Conservation (phyloP, 768 basidiomycete species). For the Tylopilus plumbeoviolaceoides region DNA sequence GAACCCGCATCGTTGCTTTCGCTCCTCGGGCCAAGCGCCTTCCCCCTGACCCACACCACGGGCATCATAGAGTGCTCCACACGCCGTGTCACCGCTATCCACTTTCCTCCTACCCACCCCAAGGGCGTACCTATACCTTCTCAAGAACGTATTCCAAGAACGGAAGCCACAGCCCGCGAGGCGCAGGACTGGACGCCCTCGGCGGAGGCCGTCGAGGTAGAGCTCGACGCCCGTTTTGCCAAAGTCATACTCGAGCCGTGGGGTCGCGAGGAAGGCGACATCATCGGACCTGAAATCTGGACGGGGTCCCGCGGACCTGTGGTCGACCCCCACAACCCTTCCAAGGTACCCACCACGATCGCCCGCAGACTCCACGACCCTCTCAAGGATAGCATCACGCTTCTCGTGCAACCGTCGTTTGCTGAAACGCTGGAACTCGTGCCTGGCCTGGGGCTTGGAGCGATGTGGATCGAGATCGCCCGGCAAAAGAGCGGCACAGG, state of each 20-base stretch:
- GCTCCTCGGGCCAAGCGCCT: constrained; percentile 50
- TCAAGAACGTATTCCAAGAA: not conserved
- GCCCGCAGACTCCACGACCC: constrained; percentile 43
- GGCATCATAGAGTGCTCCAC: constrained; percentile 66
- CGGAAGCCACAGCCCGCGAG: constrained; percentile 6
- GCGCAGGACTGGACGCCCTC: constrained; percentile 17
- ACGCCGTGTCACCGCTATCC: constrained; percentile 49
- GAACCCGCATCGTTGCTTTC: constrained; percentile 29
- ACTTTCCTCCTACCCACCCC: constrained; percentile 33
- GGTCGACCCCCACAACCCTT: constrained; percentile 20
- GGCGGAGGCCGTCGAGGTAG: constrained; percentile 38
- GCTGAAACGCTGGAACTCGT: constrained; percentile 36
- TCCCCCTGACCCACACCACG: constrained; percentile 60
- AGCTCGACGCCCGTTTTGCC: constrained; percentile 44
- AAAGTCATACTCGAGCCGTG: constrained; percentile 55
- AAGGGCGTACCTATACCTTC: constrained; percentile 1
- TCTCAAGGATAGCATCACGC: constrained; percentile 52
- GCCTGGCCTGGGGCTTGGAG: constrained; percentile 58
- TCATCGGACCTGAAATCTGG: constrained; percentile 34
- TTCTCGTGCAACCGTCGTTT: constrained; percentile 48
- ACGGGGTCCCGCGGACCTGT: constrained; percentile 36
- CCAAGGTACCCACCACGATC: constrained; percentile 2
- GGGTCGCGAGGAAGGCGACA: constrained; percentile 39
- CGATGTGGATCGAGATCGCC: constrained; percentile 66
- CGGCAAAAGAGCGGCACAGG: constrained; percentile 28